phyloP scores from a whole-genome alignment of 768 basidiomycete genomes.

The Fomitopsis pulvina region DNA sequence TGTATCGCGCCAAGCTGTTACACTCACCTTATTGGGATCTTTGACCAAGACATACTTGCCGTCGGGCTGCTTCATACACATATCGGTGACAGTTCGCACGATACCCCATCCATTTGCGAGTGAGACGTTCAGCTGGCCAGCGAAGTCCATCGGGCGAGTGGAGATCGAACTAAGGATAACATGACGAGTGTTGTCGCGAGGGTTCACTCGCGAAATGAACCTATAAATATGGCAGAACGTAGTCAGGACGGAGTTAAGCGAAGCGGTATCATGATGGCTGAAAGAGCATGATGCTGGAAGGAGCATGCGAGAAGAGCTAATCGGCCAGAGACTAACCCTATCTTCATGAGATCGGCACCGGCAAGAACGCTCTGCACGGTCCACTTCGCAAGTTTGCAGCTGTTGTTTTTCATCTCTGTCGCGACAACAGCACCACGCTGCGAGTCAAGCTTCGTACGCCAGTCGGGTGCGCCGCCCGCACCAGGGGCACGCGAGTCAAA shows the following conservation, averaged over 20 bases:
- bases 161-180: conserved; percentile 93
- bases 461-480: conserved; percentile 95
- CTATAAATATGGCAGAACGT: conserved; percentile 33
- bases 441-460: conserved; percentile 94
- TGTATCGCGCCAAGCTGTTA: too few relatives aligned
- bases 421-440: conserved; percentile 97
- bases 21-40: conserved; percentile 92
- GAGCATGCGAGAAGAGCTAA: conserved; percentile 11
- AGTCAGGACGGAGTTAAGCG: conserved; percentile 13
- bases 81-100: conserved; percentile 87
- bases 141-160: conserved; percentile 92
- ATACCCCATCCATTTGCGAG: conserved; percentile 98
- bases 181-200: conserved; percentile 93
- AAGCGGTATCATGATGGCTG: not conserved
- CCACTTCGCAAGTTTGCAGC: conserved; percentile 96
- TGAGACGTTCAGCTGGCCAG: conserved; percentile 91
- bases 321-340: conserved; percentile 75
- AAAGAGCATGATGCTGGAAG: not conserved
- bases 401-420: conserved; percentile 99
- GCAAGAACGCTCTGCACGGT: conserved; percentile 92
- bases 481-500: conserved; percentile 90
- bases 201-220: conserved; percentile 90
- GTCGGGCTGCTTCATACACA: conserved; percentile 95
- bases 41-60: conserved; percentile 97
- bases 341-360: conserved; percentile 94